Evolutionary conservation across 1,139 yeast species (phyloP), one percentile per base, ranked within the genome.

Genomic region (Magnusiomyces paraingens): DNA sequence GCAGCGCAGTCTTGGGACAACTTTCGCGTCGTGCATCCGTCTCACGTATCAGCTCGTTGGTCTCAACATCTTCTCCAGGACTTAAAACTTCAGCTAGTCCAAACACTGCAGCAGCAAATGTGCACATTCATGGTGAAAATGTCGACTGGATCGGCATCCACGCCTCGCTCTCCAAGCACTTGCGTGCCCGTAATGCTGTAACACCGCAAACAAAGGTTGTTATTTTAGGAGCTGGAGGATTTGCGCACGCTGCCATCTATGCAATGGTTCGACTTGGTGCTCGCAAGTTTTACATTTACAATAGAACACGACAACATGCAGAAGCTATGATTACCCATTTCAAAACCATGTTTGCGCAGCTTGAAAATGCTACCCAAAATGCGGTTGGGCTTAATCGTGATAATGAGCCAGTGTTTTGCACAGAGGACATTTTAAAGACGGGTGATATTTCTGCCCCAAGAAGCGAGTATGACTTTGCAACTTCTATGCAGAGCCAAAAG

Each of bases 151-250:
- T 81, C 55, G 96, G 96, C 35, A 83, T 89, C 58, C 74, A 74
- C 50, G 77, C 82, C 11, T 42, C 54, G 40, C 41, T 58, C 15
- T 29, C 49, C 29, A 55, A 48, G 20, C 47, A 57, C 39, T 38
- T 58, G 17, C 39, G 54, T n/a, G 52, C 59, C 3, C 47, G 50
- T 14, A 56, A 52, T 17, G 44, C 59, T 8, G 56, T 58, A 35
- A 56, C 52, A 11, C 18, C 58, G 1, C 22, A 50, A 17, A 57
- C 60, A 6, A 52, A 56, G n/a, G 61, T 57, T 11, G 53, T 88
- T 57, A 83, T 89, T 47, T 75, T 88, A 61, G 96, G 96, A 54
- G 94, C 93, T 29, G 96, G 96, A 50, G 96, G 96, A 52, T 86
- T 96, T 47, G 83, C 95, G 0, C 79, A 96, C 66, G 95, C 96